Evolutionary conservation across 352 stramenopile species (phyloP), one percentile per base, ranked within the genome.

Genomic region (Pythium insidiosum): DNA sequence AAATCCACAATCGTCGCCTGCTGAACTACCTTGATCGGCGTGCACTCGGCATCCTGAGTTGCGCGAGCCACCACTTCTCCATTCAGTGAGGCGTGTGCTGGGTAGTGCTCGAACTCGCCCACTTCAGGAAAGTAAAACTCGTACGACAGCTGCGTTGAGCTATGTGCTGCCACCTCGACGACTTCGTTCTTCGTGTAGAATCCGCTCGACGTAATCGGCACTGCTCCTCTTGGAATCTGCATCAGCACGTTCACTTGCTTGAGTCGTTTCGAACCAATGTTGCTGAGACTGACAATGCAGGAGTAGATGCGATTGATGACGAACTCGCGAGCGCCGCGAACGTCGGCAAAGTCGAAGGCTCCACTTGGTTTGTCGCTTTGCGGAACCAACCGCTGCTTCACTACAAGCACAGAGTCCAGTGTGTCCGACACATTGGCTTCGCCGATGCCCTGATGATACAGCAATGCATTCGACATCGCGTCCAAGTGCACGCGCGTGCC

Each of bases 101-200:
- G 65, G 39, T 81, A 85, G 26, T 82, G 68, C 2, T 50, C 33
- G 35, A 80, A 88, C 7, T 42, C 11, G 15, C 75, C 72, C 23
- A 47, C 47, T 16, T 48, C 23, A 3, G 75, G 67, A 44, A 85
- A 88, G 53, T 84, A 88, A 42, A 81, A 88, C 1, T 57, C 61
- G 38, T 66, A 78, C 13, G 38, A 52, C 19, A 70, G 62, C 38
- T 56, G 61, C 19, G 29, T 54, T 1, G 70, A 81, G 16, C 61
- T 25, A 34, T 84, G 80, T 12, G 72, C 45, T 5, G 39, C 43
- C 15, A 84, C 28, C 28, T 33, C 28, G 9, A 33, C 9, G 28
- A 33, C 28, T 33, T 33, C 28, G 28, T 9, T 80, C 53, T 65
- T 74, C 5, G 67, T 76, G 55, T 75, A 75, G 48, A 75, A 79